phyloP scores from a whole-genome alignment of 345 rosid genomes.

The Angophora floribunda region DNA sequence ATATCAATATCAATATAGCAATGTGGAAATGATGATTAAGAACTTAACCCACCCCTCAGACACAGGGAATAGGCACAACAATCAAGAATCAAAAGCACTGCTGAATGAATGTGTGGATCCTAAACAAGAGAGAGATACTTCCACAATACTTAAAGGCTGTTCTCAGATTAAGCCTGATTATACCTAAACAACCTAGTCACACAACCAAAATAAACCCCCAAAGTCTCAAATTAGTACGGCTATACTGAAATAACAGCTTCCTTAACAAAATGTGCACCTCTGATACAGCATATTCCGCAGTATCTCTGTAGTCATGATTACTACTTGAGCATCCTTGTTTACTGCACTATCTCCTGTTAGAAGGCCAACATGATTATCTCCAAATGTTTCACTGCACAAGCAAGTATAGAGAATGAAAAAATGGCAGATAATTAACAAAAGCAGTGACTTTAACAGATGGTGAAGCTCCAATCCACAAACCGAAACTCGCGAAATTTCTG shows the following conservation, averaged over 20 bases:
- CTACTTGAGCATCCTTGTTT: conserved; percentile 78
- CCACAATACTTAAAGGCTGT: background rate
- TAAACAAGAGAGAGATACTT: background rate
- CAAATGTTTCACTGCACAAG: conserved; percentile 66
- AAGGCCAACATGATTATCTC: conserved; percentile 80
- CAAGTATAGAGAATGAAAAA: background rate
- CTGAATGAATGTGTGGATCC: background rate
- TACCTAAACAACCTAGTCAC: background rate
- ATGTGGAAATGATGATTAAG: background rate
- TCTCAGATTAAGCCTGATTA: background rate
- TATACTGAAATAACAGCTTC: background rate
- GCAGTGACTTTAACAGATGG: background rate
- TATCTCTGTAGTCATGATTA: conserved; percentile 95
- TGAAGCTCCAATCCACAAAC: conserved; percentile 14
- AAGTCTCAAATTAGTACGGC: background rate
- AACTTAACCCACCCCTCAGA: background rate
- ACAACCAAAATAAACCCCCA: background rate
- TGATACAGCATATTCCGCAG: conserved; percentile 93
- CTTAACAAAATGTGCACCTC: conserved; percentile 29
- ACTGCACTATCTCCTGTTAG: conserved; percentile 89
- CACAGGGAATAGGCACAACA: background rate
- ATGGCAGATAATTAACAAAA: background rate
- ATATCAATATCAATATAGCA: background rate
- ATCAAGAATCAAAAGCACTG: background rate
- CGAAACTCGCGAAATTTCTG: conserved; percentile 96